Evolutionary conservation across 257 asterid genomes (phyloP).

Genomic region (Nicotiana sylvestris): DNA sequence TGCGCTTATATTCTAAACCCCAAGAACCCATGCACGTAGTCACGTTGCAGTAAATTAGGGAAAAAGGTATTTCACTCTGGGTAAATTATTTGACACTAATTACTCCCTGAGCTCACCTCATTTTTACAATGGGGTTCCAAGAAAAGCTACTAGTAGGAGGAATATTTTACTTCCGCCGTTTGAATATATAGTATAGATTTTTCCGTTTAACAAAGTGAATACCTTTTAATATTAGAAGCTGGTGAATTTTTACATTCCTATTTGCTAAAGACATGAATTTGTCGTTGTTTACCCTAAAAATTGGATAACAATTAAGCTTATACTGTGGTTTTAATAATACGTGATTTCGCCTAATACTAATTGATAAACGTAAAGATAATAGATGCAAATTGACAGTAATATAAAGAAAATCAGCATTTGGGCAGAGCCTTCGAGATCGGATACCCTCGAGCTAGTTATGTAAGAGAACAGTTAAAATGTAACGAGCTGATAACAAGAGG

Average conservation of each 20-base stretch:
- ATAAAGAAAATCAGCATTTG: no score
- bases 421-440: no score
- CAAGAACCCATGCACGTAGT: not conserved
- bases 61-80: not conserved
- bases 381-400: no score
- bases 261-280: not conserved
- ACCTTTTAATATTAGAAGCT: not conserved
- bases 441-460: no score
- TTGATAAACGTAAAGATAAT: no score
- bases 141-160: not conserved
- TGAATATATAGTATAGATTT: no score
- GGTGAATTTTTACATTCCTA: no score
- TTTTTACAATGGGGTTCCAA: not conserved
- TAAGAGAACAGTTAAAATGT: no score
- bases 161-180: not conserved
- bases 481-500: no score
- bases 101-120: constrained; percentile 7
- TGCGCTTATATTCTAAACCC: not conserved
- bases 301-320: no score
- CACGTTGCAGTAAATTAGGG: not conserved
- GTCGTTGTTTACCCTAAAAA: not conserved
- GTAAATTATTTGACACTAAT: constrained; percentile 33
- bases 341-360: no score
- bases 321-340: no score
- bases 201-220: not conserved